Evolutionary conservation across 1,139 yeast species (phyloP), one percentile per base, ranked within the genome.

Genomic region (Blastobotrys capitulatus): DNA sequence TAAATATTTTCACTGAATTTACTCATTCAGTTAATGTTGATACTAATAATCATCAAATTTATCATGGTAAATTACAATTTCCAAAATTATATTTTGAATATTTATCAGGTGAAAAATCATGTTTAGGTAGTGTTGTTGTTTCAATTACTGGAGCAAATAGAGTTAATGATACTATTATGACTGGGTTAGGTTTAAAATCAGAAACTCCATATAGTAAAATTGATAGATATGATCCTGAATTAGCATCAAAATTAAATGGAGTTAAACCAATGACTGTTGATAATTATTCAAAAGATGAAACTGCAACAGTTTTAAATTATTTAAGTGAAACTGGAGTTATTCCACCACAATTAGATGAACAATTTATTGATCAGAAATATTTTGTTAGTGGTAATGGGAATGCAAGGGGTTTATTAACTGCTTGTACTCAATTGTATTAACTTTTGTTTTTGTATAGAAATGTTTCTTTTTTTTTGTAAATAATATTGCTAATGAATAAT

Each of bases 341-440:
- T 75, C 63, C 67, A 72, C 34, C 35, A 9, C 70, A 73, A 26
- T 54, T 68, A 6, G 50, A 65, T 12, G 74, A 73, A 44, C 69
- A 66, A 49, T 59, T 77, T 37, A 65, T 72, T 2, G 68, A 71
- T 42, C 79, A 82, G 58, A 79, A 79, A 61, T 80, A 81, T 61
- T 77, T 79, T 55, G 63, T 82, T 34, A 76, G 85, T 55, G 90
- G 95, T 44, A 80, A 83, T 57, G 96, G 96, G 58, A 87, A 86
- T 66, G 90, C 95, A 38, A 77, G 85, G 51, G 80, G 78, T 56
- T 67, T 86, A 54, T 66, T 84, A 73, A 60, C 73, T 78, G 49
- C 68, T 73, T 57, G 69, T 72, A 47, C 50, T 16, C 56, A 53
- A 38, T 37, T 44, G 29, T 46, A 46, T 43, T 49, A 49, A 16